A percentile compares a stretch with the other conserved stretches of the same genome.
Evolutionary conservation across 2,329 filamentous ascomycete species (phyloP).

Genomic region (Grosmannia clavigera): DNA sequence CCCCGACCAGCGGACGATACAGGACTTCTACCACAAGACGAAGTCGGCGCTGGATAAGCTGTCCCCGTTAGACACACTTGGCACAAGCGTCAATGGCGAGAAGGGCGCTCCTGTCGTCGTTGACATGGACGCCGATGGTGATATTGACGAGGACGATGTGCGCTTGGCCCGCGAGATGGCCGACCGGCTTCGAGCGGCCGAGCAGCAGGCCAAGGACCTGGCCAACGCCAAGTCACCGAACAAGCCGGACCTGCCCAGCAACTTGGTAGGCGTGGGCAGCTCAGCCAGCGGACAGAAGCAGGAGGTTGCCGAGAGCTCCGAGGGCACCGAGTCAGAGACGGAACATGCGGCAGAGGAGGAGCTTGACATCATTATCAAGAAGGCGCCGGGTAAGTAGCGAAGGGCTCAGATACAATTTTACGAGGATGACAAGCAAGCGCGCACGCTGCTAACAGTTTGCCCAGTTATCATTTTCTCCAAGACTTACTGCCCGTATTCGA

Average conservation of each 20-base stretch:
- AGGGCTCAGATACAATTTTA: not conserved
- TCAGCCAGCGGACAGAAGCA: constrained; percentile 40
- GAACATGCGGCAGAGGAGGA: constrained; percentile 56
- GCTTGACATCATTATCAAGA: constrained; percentile 69
- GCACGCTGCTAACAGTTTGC: not conserved
- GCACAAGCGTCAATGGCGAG: constrained; percentile 18
- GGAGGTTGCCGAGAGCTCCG: constrained; percentile 32
- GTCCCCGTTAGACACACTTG: not conserved
- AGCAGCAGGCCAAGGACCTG: constrained; percentile 53
- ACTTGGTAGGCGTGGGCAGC: constrained; percentile 46
- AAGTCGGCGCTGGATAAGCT: constrained; percentile 35
- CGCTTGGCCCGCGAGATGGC: constrained; percentile 41
- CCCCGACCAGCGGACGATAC: constrained; percentile 27
- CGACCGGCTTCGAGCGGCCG: constrained; percentile 54
- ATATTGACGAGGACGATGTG: constrained; percentile 44
- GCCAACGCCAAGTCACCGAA: constrained; percentile 54
- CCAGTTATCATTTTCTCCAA: constrained; percentile 94
- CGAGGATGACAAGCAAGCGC: not conserved
- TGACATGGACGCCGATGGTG: constrained; percentile 42
- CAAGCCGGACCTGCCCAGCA: constrained; percentile 44
- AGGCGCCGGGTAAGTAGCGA: constrained; percentile 54
- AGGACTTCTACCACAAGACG: constrained; percentile 50
- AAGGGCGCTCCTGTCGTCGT: constrained; percentile 24
- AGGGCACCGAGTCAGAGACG: constrained; percentile 39
- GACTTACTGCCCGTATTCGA: constrained; percentile 78